Conservation (phyloP, 495 filamentous ascomycete genomes). For the Daldinia decipiens region DNA sequence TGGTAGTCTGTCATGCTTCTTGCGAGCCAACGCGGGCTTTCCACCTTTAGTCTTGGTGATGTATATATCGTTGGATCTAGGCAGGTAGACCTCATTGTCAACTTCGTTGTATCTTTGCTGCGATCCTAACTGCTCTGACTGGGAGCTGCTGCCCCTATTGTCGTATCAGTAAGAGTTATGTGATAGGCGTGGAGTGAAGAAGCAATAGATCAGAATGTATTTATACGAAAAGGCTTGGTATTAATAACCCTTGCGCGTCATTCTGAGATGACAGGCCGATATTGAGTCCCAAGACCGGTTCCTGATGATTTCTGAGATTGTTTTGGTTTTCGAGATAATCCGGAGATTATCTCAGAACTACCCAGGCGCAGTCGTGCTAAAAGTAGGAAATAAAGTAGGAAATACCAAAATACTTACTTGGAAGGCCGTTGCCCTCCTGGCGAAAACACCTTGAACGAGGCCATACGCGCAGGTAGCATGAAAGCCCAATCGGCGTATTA, state of each 20-base stretch:
- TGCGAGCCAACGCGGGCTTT: conserved; percentile 38
- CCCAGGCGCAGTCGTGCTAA: too few species aligned
- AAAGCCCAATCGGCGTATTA: not conserved
- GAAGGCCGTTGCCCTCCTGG: not conserved
- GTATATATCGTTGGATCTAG: conserved; percentile 27
- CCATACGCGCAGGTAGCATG: not conserved
- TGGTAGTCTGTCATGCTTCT: conserved; percentile 29
- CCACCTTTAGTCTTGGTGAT: conserved; percentile 36
- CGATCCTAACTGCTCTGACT: not conserved
- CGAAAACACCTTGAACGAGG: not conserved
- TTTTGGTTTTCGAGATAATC: too few species aligned
- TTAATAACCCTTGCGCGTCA: not conserved
- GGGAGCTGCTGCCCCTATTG: conserved; percentile 28
- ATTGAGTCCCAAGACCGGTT: too few species aligned
- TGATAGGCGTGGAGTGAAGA: not conserved
- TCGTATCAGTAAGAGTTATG: conserved; percentile 24
- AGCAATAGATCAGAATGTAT: not conserved
- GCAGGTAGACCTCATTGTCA: conserved; percentile 22
- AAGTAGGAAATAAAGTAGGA: not conserved
- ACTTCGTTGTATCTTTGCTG: not conserved
- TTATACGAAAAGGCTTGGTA: not conserved
- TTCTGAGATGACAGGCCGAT: too few species aligned
- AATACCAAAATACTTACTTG: conserved; percentile 1
- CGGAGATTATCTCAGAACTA: too few species aligned
- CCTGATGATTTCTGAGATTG: too few species aligned